Evolutionary conservation across 2,329 filamentous ascomycete species (phyloP), one percentile per base, ranked within the genome.

Genomic region (Sporothrix euskadiensis): DNA sequence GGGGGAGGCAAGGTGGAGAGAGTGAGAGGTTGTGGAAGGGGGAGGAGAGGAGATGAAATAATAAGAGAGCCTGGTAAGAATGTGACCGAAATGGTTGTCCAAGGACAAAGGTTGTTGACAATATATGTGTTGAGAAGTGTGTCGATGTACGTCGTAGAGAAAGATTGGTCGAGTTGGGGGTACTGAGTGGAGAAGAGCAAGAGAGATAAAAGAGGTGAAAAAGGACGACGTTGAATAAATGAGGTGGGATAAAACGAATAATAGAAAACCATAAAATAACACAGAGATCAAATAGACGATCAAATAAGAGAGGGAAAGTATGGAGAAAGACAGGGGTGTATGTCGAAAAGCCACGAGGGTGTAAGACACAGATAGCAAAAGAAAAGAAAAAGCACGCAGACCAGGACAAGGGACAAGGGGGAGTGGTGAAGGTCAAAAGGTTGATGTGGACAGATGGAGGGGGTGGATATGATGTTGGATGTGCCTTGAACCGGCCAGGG

Each of bases 131-230:
- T 19, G 7, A 59, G 26, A 6, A 12, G 12, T 30, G 56, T 35
- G 56, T 57, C 26, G 26, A 26, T 59, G 56, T 59, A 35, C 44
- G 9, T 4, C 19, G 44, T 49, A 56, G 5, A 44, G 39, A 16
- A 19, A 47, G 61, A 47, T 63, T 47, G 61, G 61, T 19, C 22
- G n/a, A 47, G 61, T 30, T 44, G 61, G 61, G 61, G 61, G 61
- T 44, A 63, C 39, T n/a, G 59, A 14, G 35, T 41, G 59, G 39
- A 44, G 35, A 44, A 44, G 12, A 56, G 49, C 4, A 61, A 16
- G 49, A 26, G 9, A 59, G 35, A 47, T 5, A 9, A 66, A 47
- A 66, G 35, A 59, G n/a, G 41, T 6, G 32, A 22, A 8, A 49
- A 49, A n/a, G 35, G 16, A 52, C 5, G 26, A 32, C 26, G 35